Evolutionary conservation across 805 yeast species (phyloP).

Genomic region (Barnettozyma botsteinii): DNA sequence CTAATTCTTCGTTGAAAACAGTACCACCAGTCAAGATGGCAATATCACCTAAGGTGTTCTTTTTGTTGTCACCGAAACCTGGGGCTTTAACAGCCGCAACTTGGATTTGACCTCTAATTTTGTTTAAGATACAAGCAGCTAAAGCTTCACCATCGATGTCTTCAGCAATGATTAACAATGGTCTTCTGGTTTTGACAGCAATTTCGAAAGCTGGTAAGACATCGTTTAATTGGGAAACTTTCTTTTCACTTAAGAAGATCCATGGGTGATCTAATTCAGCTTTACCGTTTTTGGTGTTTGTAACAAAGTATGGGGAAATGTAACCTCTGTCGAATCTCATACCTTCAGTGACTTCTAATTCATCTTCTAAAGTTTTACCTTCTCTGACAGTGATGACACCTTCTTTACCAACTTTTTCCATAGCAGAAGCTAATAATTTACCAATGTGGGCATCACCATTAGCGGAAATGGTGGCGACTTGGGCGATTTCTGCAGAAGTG

Average conservation of each 20-base stretch:
- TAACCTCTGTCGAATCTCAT: slow-evolving; percentile 98
- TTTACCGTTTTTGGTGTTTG: slow-evolving; percentile 82
- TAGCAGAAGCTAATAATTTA: slow-evolving; percentile 85
- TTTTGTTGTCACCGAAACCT: slow-evolving; percentile 98
- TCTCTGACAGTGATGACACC: slow-evolving; percentile 98
- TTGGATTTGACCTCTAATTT: slow-evolving; percentile 97
- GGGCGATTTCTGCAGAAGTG: slow-evolving; percentile 93
- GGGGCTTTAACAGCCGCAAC: slow-evolving; percentile 98
- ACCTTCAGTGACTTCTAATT: slow-evolving; percentile 96
- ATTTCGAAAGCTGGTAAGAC: slow-evolving; percentile 90
- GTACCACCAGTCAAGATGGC: slow-evolving; percentile 86
- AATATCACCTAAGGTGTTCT: slow-evolving; percentile 89
- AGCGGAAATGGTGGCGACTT: slow-evolving; percentile 97
- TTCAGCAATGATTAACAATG: slow-evolving; percentile 90
- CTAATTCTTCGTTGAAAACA: slow-evolving; percentile 55
- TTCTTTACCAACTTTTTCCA: slow-evolving; percentile 99
- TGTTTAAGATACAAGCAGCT: slow-evolving; percentile 97
- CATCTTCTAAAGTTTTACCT: slow-evolving; percentile 96
- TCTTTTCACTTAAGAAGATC: slow-evolving; percentile 77
- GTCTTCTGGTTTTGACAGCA: slow-evolving; percentile 92
- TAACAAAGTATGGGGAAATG: slow-evolving; percentile 95
- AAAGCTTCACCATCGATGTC: slow-evolving; percentile 98
- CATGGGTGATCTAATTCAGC: slow-evolving; percentile 96
- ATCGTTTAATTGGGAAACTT: slow-evolving; percentile 85
- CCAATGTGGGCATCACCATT: slow-evolving; percentile 97